Conservation (phyloP, 2,329 filamentous ascomycete species). For the Xylaria sp. region DNA sequence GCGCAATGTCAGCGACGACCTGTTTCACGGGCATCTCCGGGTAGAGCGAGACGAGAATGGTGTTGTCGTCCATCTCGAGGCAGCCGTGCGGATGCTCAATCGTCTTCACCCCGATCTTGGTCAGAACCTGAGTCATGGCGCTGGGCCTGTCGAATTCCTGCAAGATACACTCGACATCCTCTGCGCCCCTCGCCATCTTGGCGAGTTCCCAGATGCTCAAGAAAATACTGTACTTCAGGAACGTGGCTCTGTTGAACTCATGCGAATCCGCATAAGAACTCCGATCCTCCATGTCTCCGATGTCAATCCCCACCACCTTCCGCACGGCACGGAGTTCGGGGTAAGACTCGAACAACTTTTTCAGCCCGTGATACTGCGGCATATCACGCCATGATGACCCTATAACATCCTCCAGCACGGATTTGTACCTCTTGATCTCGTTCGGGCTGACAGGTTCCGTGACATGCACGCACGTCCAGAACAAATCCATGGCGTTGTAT, state of each 20-base stretch:
- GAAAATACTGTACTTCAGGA: background rate
- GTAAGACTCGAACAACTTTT: background rate
- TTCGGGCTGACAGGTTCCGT: too few relatives aligned
- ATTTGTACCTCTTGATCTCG: too few relatives aligned
- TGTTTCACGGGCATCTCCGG: conserved; percentile 31
- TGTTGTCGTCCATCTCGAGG: conserved; percentile 29
- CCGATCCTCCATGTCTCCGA: background rate
- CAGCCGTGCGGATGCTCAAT: conserved; percentile 32
- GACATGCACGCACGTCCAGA: too few relatives aligned
- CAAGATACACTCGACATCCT: background rate
- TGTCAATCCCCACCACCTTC: background rate
- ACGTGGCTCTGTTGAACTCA: too few relatives aligned
- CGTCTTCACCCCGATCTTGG: conserved; percentile 24
- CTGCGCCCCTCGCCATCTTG: background rate
- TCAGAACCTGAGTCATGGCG: conserved; percentile 14
- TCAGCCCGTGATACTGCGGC: background rate
- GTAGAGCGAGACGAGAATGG: conserved; percentile 27
- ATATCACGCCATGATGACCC: too few relatives aligned
- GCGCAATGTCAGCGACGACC: conserved; percentile 32
- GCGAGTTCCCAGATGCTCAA: background rate
- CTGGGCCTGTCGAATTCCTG: background rate
- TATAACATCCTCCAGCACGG: too few relatives aligned
- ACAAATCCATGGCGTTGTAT: too few relatives aligned
- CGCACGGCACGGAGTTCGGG: background rate
- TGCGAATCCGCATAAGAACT: too few relatives aligned